Conservation (phyloP, 1,284 basidiomycete species). For the Puccinia sorghi region DNA sequence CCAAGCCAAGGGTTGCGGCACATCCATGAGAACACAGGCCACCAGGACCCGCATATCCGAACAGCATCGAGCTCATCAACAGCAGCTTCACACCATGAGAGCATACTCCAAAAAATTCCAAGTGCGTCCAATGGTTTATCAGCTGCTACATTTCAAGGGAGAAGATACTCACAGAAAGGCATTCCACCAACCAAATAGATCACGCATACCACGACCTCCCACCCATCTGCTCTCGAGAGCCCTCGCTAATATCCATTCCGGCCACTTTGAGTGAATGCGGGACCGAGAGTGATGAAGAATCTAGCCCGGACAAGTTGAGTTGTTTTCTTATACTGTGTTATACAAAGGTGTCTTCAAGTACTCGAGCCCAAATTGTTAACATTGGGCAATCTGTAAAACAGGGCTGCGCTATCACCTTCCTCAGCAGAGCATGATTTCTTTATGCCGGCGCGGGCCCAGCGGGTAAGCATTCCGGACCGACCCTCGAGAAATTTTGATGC, state of each 20-base stretch:
- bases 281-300: constrained; percentile 13
- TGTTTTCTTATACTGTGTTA: background rate
- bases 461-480: background rate
- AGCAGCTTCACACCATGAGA: background rate
- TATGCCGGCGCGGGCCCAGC: background rate
- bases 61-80: constrained; percentile 4
- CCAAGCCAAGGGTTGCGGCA: background rate
- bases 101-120: background rate
- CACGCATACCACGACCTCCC: background rate
- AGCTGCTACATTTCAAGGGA: background rate
- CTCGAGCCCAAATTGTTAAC: too few relatives aligned
- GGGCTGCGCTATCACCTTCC: background rate
- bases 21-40: background rate
- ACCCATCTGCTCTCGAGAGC: background rate
- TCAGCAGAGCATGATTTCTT: background rate
- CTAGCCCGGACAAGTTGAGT: constrained; percentile 29
- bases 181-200: background rate
- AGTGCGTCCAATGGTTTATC: background rate
- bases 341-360: too few relatives aligned
- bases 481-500: constrained; percentile 7
- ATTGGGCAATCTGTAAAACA: background rate
- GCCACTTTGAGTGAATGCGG: constrained; percentile 29
- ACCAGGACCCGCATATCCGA: background rate
- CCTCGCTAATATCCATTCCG: constrained; percentile 24
- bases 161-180: background rate